Evolutionary conservation across 2,329 filamentous ascomycete species (phyloP).

Genomic region (Fusarium albidum): DNA sequence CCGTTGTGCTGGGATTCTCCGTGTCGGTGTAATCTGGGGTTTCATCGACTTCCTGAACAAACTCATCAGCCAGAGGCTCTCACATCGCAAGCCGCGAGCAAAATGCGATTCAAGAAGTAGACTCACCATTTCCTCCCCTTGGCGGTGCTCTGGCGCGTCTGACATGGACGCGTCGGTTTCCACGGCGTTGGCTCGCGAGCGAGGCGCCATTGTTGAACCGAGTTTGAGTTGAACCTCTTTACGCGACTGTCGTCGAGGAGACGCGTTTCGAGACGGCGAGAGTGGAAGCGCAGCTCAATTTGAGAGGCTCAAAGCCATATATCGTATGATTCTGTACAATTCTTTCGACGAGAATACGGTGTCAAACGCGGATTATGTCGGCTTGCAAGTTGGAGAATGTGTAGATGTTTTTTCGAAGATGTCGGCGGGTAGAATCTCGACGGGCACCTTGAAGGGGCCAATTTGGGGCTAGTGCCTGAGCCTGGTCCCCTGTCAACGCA

Average conservation of each 20-base stretch:
- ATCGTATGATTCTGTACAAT: not conserved
- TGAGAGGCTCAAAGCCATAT: not conserved
- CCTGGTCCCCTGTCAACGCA: slow-evolving; percentile 31
- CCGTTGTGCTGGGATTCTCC: slow-evolving; percentile 73
- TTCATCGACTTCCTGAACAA: slow-evolving; percentile 65
- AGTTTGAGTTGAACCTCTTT: slow-evolving; percentile 51
- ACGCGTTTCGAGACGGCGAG: slow-evolving; percentile 53
- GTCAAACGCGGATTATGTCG: slow-evolving; percentile 17
- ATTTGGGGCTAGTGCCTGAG: slow-evolving; percentile 45
- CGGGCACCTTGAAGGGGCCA: slow-evolving; percentile 45
- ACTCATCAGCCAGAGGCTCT: slow-evolving; percentile 21
- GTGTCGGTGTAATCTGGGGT: slow-evolving; percentile 73
- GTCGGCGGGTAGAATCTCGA: slow-evolving; percentile 45
- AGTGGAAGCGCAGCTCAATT: slow-evolving; percentile 19
- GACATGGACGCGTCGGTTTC: slow-evolving; percentile 71
- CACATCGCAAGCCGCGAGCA: not conserved
- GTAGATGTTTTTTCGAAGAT: slow-evolving; percentile 46
- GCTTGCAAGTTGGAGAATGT: slow-evolving; percentile 22
- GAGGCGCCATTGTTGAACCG: slow-evolving; percentile 60
- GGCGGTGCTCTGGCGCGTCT: slow-evolving; percentile 60
- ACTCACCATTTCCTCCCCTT: slow-evolving; percentile 60
- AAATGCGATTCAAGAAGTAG: not conserved
- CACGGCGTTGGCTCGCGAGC: slow-evolving; percentile 60
- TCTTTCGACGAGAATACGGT: slow-evolving; percentile 12
- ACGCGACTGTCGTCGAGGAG: slow-evolving; percentile 58